Conservation (phyloP, 176 grass and related monocot species). For the Cenchrus fungigraminus region DNA sequence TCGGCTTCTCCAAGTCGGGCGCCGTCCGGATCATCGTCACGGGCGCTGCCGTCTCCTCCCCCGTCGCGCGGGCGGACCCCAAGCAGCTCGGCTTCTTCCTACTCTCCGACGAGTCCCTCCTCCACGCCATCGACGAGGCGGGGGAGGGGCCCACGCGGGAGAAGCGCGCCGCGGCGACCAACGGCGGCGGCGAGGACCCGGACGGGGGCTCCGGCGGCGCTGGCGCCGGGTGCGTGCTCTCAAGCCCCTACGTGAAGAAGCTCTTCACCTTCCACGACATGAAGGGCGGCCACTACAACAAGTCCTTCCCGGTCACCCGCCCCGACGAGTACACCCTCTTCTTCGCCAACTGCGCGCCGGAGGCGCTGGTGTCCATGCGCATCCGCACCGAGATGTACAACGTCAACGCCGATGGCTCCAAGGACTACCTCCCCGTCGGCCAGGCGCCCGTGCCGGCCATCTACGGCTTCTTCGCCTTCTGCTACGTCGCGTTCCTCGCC, state of each 20-base stretch:
- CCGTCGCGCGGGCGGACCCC: constrained; percentile 49
- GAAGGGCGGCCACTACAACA: constrained; percentile 50
- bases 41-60: constrained; percentile 56
- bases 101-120: constrained; percentile 75
- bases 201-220: constrained; percentile 29
- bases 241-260: constrained; percentile 62
- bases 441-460: constrained; percentile 74
- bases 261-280: constrained; percentile 80
- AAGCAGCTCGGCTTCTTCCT: constrained; percentile 82
- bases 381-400: constrained; percentile 96
- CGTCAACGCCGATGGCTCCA: constrained; percentile 51
- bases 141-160: constrained; percentile 33
- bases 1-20: constrained; percentile 75
- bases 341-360: constrained; percentile 92
- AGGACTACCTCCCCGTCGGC: constrained; percentile 88
- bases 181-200: constrained; percentile 37
- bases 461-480: constrained; percentile 65
- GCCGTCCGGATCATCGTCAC: constrained; percentile 56
- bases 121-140: constrained; percentile 64
- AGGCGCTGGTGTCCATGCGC: constrained; percentile 69
- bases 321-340: constrained; percentile 95
- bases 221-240: constrained; percentile 64
- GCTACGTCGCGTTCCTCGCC: constrained; percentile 66
- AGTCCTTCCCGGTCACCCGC: constrained; percentile 68
- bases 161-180: constrained; percentile 37